Evolutionary conservation across 192 early-diverging fungal genomes (phyloP).

Genomic region (Diversispora epigaea): DNA sequence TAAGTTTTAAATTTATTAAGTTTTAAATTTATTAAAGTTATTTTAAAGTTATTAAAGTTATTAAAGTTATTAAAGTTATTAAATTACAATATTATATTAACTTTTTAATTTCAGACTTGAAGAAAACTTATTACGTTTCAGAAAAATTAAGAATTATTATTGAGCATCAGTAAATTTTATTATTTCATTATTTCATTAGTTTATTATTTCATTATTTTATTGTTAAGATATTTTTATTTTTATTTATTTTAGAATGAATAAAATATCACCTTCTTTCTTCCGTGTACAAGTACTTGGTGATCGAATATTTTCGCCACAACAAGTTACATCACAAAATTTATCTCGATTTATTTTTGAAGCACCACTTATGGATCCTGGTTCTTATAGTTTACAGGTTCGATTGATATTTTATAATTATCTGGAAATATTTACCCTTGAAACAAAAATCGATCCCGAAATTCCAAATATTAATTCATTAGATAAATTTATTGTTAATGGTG

Average conservation of each 20-base stretch:
- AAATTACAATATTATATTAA: no score
- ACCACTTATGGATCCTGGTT: background rate
- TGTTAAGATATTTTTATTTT: no score
- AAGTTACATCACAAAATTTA: background rate
- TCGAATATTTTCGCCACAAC: background rate
- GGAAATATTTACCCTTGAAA: background rate
- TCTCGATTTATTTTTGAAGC: background rate
- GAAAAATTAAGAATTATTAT: background rate
- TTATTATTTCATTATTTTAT: no score
- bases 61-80: no score
- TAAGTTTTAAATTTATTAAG: no score
- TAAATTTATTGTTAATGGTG: background rate
- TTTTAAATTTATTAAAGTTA: no score
- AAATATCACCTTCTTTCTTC: background rate
- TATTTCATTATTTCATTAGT: background rate
- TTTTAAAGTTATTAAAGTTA: no score
- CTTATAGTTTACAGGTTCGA: background rate
- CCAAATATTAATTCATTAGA: background rate
- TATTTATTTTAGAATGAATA: background rate
- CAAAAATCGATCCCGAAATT: background rate
- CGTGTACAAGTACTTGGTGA: background rate
- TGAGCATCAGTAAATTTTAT: background rate
- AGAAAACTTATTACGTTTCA: no score
- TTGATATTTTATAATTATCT: background rate
- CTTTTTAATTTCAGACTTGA: no score